Percentiles rank a stretch among this genome's conserved stretches.
These are phyloP conservation scores for Calonectria henricotiae DNA, from an alignment of 2,329 filamentous ascomycete genomes.

Conservation along the genomic window DNA sequence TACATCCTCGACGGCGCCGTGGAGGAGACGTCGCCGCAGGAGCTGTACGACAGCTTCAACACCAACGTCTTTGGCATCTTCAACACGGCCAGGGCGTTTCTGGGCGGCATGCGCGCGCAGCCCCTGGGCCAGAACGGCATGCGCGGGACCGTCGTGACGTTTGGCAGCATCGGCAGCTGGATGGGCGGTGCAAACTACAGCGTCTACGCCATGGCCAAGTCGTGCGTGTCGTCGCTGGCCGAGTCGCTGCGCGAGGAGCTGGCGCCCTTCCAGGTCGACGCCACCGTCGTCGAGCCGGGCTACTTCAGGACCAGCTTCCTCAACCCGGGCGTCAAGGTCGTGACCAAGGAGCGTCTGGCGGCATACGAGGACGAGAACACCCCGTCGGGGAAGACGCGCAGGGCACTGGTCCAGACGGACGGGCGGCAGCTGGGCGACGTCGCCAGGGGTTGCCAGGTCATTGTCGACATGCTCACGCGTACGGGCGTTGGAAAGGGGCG, in stretches of 20 bases:
- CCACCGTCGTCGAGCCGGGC: constrained; percentile 66
- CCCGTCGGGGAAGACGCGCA: constrained; percentile 52
- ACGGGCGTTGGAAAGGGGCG: constrained; percentile 65
- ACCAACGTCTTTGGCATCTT: constrained; percentile 71
- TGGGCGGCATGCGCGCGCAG: constrained; percentile 65
- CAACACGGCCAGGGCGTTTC: constrained; percentile 66
- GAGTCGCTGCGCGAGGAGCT: constrained; percentile 65
- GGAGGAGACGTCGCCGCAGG: constrained; percentile 60
- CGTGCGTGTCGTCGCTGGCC: constrained; percentile 63
- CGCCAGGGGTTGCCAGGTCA: constrained; percentile 66
- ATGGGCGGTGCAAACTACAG: constrained; percentile 57
- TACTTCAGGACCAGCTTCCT: constrained; percentile 70
- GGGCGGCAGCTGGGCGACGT: constrained; percentile 72
- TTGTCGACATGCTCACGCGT: constrained; percentile 71
- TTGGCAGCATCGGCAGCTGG: constrained; percentile 67
- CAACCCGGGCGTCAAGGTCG: constrained; percentile 54
- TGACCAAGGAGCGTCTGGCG: constrained; percentile 54
- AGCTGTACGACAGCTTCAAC: constrained; percentile 62
- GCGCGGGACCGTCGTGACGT: constrained; percentile 59
- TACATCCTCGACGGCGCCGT: constrained; percentile 63
- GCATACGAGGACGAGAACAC: constrained; percentile 55
- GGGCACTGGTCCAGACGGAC: constrained; percentile 57
- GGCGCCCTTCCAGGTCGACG: constrained; percentile 63
- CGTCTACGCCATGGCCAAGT: constrained; percentile 65
- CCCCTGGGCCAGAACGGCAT: constrained; percentile 46